Evolutionary conservation across 306 rosid genomes (phyloP), one percentile per base, ranked within the genome.

Genomic region (Phaseolus lunatus): DNA sequence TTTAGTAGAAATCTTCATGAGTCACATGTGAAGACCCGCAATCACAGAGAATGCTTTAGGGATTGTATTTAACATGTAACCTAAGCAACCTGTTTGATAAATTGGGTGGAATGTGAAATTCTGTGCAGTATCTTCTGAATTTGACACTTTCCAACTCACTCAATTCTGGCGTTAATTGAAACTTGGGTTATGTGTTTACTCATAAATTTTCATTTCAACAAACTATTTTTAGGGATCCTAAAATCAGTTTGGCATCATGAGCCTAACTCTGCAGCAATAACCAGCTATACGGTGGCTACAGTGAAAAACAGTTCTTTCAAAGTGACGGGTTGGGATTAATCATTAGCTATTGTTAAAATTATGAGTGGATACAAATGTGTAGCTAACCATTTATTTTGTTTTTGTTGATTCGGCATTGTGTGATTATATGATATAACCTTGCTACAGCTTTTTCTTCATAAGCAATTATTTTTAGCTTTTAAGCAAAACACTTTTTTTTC

Each of bases 1-100:
- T 80, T 53, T 53, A 48, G 41, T 76, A 63, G 16, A 31, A 48
- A 76, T 20, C 52, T 48, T 68, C 67, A n/a, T 24, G 68, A 63
- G 37, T 64, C 63, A 45, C 68, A 29, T 33, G 52, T 73, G 70
- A 24, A 37, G 70, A 1, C 10, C n/a, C n/a, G 35, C 35, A 35
- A 24, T 80, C 75, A 12, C 41, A 9, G 63, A 68, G 53, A 58
- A 49, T 37, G 53, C 26, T 65, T 64, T 23, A 23, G 75, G 71
- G 11, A 66, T 12, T 66, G 31, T 13, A 41, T 41, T 63, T 48
- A 52, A 71, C 65, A 24, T 69, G 5, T 53, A 31, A 57, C 53
- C 63, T 70, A 50, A 45, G 53, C 48, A 64, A 45, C 31, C 37
- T 6, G 70, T 61, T 1, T 15, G 37, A 52, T 75, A n/a, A 27